Conservation (phyloP, 2,329 filamentous ascomycete genomes). For the Penicillium palitans region DNA sequence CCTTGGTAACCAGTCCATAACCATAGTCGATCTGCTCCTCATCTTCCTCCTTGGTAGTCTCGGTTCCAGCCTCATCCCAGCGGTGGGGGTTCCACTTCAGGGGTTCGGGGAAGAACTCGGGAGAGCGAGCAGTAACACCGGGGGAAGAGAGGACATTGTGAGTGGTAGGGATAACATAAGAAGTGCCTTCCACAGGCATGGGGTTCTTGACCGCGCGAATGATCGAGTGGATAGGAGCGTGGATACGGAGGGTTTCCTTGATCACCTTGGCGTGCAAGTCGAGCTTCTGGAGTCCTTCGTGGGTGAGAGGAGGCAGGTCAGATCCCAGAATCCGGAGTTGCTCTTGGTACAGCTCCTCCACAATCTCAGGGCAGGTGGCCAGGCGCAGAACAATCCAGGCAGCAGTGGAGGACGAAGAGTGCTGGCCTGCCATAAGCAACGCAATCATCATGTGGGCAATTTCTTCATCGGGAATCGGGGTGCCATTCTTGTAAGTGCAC, state of each 20-base stretch:
- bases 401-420: slow-evolving; percentile 80
- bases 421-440: slow-evolving; percentile 86
- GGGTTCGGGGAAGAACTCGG: slow-evolving; percentile 78
- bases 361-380: slow-evolving; percentile 73
- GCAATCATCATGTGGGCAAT: slow-evolving; percentile 94
- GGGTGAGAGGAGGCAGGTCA: slow-evolving; percentile 72
- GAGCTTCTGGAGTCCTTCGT: slow-evolving; percentile 75
- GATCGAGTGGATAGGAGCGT: slow-evolving; percentile 93
- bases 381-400: slow-evolving; percentile 84
- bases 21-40: slow-evolving; percentile 88
- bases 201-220: slow-evolving; percentile 88
- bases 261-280: slow-evolving; percentile 80
- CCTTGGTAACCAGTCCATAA: slow-evolving; percentile 90
- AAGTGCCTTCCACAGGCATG: slow-evolving; percentile 78
- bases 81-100: slow-evolving; percentile 85
- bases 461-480: slow-evolving; percentile 75
- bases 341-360: slow-evolving; percentile 80
- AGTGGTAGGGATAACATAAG: slow-evolving; percentile 75
- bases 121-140: slow-evolving; percentile 72
- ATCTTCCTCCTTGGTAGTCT: slow-evolving; percentile 50
- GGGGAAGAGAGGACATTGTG: slow-evolving; percentile 84
- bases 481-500: slow-evolving; percentile 80
- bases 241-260: slow-evolving; percentile 87
- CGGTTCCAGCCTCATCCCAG: slow-evolving; percentile 66
- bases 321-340: slow-evolving; percentile 72